Percentiles rank a stretch among this genome's conserved stretches.
These are phyloP conservation scores for Diaporthe ilicicola DNA, from an alignment of 2,329 filamentous ascomycete genomes.

Conservation along the genomic window DNA sequence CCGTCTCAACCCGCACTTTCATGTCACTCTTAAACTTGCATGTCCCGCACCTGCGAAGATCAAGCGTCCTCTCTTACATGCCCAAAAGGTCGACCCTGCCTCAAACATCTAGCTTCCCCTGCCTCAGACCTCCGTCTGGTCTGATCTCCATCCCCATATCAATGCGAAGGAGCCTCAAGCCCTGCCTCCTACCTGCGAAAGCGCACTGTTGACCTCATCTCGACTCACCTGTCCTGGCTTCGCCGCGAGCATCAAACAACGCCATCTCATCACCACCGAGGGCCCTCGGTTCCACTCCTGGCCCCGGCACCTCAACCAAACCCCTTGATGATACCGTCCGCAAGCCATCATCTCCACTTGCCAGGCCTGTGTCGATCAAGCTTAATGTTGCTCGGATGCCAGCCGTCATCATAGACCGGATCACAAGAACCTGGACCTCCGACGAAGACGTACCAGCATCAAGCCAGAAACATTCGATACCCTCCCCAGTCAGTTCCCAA, in stretches of 20 bases:
- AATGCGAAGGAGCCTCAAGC: conserved; percentile 42
- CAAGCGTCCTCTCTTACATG: conserved; percentile 46
- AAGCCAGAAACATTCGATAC: conserved; percentile 51
- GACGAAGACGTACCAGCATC: conserved; percentile 50
- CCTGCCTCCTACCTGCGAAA: conserved; percentile 32
- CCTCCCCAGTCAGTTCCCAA: conserved; percentile 45
- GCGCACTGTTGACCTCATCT: conserved; percentile 27
- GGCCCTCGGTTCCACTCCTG: conserved; percentile 25
- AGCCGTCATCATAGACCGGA: conserved; percentile 61
- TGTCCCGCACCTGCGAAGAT: conserved; percentile 49
- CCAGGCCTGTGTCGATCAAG: conserved; percentile 38
- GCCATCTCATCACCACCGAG: conserved; percentile 26
- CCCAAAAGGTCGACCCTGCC: conserved; percentile 45
- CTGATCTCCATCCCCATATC: conserved; percentile 47
- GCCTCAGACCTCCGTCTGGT: conserved; percentile 41
- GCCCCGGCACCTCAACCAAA: background rate
- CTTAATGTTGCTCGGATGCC: conserved; percentile 63
- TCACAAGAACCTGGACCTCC: conserved; percentile 59
- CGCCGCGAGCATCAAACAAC: conserved; percentile 34
- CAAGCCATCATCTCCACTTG: conserved; percentile 29
- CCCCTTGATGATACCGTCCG: conserved; percentile 23
- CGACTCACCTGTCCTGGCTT: conserved; percentile 27
- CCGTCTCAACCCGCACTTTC: conserved; percentile 37
- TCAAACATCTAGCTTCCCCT: conserved; percentile 42
- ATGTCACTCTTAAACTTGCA: conserved; percentile 53